These are phyloP conservation scores for Phytophthora multivora DNA, from an alignment of 352 stramenopile species.

Conservation along the genomic window DNA sequence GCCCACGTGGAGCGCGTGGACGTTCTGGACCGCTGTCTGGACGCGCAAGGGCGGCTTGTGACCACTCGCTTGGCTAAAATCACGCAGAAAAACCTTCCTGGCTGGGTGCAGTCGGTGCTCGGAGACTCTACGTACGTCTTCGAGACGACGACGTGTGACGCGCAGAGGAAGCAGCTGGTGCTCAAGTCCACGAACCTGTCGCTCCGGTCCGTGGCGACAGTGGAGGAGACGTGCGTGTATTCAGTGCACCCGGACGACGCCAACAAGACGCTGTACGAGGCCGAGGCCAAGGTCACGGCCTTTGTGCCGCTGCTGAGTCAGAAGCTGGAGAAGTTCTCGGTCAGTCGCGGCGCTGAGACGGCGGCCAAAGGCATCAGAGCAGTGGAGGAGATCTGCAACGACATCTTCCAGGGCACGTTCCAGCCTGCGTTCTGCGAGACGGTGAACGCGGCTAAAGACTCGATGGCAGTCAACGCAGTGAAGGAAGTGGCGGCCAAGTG, in stretches of 20 bases:
- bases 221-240: constrained; percentile 88
- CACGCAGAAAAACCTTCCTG: constrained; percentile 75
- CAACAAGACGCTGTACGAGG: constrained; percentile 66
- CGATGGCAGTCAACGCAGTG: constrained; percentile 9
- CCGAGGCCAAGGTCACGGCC: constrained; percentile 78
- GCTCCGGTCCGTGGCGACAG: constrained; percentile 74
- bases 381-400: constrained; percentile 81
- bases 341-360: constrained; percentile 72
- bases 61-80: constrained; percentile 76
- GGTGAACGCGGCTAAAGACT: constrained; percentile 2
- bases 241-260: constrained; percentile 63
- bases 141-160: constrained; percentile 81
- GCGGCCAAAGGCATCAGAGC: constrained; percentile 80
- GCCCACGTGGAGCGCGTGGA: constrained; percentile 84
- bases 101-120: constrained; percentile 71
- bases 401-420: constrained; percentile 88
- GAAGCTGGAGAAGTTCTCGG: constrained; percentile 84
- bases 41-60: constrained; percentile 66
- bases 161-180: constrained; percentile 61
- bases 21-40: constrained; percentile 75
- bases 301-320: constrained; percentile 83
- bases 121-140: constrained; percentile 81
- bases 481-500: constrained; percentile 8
- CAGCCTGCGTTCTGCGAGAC: constrained; percentile 67
- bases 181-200: constrained; percentile 86